Conservation (phyloP, 2,329 filamentous ascomycete genomes). For the Calonectria crousiana region DNA sequence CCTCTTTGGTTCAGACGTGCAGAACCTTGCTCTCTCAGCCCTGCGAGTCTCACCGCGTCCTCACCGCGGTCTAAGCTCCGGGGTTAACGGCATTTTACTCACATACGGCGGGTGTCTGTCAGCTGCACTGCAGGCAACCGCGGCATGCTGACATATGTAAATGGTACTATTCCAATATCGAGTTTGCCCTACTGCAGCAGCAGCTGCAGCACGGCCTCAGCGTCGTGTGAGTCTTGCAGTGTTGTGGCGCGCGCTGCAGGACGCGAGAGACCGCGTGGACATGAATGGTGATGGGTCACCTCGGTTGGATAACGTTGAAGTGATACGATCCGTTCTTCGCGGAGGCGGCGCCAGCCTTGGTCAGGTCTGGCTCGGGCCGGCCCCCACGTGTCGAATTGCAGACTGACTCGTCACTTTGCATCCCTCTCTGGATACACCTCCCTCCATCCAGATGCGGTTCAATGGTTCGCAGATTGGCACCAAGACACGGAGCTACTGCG, state of each 20-base stretch:
- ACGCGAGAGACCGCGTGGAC: slow-evolving; percentile 31
- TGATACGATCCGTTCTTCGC: slow-evolving; percentile 8
- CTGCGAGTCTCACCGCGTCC: slow-evolving; percentile 33
- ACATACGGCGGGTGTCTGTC: slow-evolving; percentile 32
- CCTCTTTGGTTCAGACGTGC: slow-evolving; percentile 23
- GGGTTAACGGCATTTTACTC: slow-evolving; percentile 2
- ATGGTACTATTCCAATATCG: slow-evolving; percentile 10
- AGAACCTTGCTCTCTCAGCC: slow-evolving; percentile 30
- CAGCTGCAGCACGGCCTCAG: slow-evolving; percentile 13
- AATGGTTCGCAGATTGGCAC: slow-evolving; percentile 9
- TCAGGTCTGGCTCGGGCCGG: slow-evolving; percentile 44
- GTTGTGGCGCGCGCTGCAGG: slow-evolving; percentile 27
- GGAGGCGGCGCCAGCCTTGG: slow-evolving; percentile 21
- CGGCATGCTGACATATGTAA: slow-evolving; percentile 39
- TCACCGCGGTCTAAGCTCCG: slow-evolving; percentile 34
- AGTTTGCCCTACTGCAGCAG: slow-evolving; percentile 18
- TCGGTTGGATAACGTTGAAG: not conserved
- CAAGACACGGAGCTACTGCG: slow-evolving; percentile 6
- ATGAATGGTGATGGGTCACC: slow-evolving; percentile 25
- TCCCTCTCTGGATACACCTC: slow-evolving; percentile 26
- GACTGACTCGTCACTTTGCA: slow-evolving; percentile 41
- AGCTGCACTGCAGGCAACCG: slow-evolving; percentile 34
- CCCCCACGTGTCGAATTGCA: slow-evolving; percentile 44
- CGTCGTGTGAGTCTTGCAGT: slow-evolving; percentile 17
- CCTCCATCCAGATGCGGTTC: slow-evolving; percentile 29